Evolutionary conservation across 2,329 filamentous ascomycete genomes (phyloP), one percentile per base, ranked within the genome.

Genomic region (Colletotrichum sidae): DNA sequence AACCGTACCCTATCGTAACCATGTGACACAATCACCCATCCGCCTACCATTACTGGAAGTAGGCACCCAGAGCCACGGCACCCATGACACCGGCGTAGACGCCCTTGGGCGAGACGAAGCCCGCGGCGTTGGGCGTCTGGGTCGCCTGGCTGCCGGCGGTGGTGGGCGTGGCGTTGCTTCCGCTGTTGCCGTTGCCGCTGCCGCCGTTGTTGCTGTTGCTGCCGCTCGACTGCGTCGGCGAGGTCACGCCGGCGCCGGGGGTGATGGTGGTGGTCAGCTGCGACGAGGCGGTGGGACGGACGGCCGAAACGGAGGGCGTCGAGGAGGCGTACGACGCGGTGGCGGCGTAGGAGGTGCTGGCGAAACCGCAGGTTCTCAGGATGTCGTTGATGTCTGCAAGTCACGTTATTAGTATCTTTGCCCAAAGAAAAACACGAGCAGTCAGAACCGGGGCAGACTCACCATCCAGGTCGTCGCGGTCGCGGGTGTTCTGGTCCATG

Each of bases 381-480:
- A 70, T 67, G 39, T 70, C 68, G 55, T 60, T 55, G 62, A 70
- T 70, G 53, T 69, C 69, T 70, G 13, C 6, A 0, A 7, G 3
- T 44, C 1, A 9, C 17, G 51, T 62, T 0, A 46, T 11, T 37
- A 38, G 13, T 17, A 25, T 45, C 6, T 17, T 44, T 44, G 9
- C 15, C 2, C 15, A 15, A 44, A 12, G 41, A 10, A 17, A 25
- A 25, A 25, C 25, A 25, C 25, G 4, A 25, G 3, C 25, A 4
- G 25, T 46, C 44, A 6, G 8, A 2, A 7, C 1, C 13, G 6
- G 25, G 15, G 44, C 8, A 8, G n/a, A 57, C 67, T 65, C 46
- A 70, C 69, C 69, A n/a, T 69, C 68, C 12, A 63, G 53, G 44
- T 68, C 68, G 13, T 68, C 68, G 34, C 67, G 60, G 50, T 69